Evolutionary conservation across 2,329 filamentous ascomycete genomes (phyloP).

Genomic region (Sordariomycetes sp.): DNA sequence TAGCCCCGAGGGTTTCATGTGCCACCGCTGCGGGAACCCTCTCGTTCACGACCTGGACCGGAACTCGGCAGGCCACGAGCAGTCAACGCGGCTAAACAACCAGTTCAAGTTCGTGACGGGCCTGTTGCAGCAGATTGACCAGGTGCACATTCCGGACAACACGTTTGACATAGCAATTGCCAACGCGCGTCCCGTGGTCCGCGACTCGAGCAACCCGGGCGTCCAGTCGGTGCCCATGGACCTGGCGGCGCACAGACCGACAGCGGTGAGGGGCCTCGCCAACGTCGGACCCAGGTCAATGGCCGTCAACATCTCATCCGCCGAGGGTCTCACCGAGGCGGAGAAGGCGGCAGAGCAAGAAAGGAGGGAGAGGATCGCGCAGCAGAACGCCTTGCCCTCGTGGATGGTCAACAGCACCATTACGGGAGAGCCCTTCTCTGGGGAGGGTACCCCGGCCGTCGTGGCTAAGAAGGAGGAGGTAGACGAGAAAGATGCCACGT

Average conservation of each 20-base stretch:
- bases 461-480: slow-evolving; percentile 27
- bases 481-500: slow-evolving; percentile 30
- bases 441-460: slow-evolving; percentile 14
- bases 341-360: slow-evolving; percentile 51
- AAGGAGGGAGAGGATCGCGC: slow-evolving; percentile 51
- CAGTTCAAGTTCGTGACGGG: slow-evolving; percentile 70
- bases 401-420: slow-evolving; percentile 65
- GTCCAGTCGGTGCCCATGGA: slow-evolving; percentile 46
- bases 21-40: slow-evolving; percentile 59
- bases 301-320: slow-evolving; percentile 54
- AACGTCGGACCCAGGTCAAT: slow-evolving; percentile 57
- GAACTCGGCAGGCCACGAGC: slow-evolving; percentile 56
- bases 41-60: slow-evolving; percentile 55
- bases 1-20: slow-evolving; percentile 62
- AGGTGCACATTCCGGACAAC: slow-evolving; percentile 59
- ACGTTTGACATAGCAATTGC: slow-evolving; percentile 58
- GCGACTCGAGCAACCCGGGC: slow-evolving; percentile 55
- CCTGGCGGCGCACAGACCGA: slow-evolving; percentile 38
- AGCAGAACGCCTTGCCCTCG: slow-evolving; percentile 55
- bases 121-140: slow-evolving; percentile 63
- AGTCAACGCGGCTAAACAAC: slow-evolving; percentile 61
- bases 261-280: slow-evolving; percentile 55
- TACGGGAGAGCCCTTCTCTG: slow-evolving; percentile 45
- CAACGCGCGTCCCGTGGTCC: slow-evolving; percentile 47
- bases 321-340: slow-evolving; percentile 51